Evolutionary conservation across 805 yeast genomes (phyloP).

Genomic region (Pachysolen tannophilus): DNA sequence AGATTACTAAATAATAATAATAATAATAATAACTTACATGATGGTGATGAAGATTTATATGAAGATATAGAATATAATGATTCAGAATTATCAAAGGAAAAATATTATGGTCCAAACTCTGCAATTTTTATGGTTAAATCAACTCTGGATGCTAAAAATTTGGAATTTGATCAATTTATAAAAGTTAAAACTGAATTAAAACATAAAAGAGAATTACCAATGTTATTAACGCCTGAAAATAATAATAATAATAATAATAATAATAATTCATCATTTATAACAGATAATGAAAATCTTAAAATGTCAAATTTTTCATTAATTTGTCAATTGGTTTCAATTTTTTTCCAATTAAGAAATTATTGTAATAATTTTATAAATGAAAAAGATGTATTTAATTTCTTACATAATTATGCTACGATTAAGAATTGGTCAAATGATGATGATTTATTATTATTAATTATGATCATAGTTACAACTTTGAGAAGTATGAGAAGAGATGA

Average conservation of each 20-base stretch:
- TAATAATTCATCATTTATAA: not conserved
- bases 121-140: slow-evolving; percentile 37
- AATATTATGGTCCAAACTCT: slow-evolving; percentile 46
- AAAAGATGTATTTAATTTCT: slow-evolving; percentile 25
- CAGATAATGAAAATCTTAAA: slow-evolving; percentile 8
- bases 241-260: slow-evolving; percentile 4
- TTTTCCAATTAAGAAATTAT: slow-evolving; percentile 31
- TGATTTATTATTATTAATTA: slow-evolving; percentile 35
- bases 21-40: slow-evolving; percentile 4
- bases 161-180: slow-evolving; percentile 16
- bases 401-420: slow-evolving; percentile 25
- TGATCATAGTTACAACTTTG: slow-evolving; percentile 34
- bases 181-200: slow-evolving; percentile 20
- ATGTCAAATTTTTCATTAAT: slow-evolving; percentile 26
- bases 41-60: slow-evolving; percentile 14
- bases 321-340: slow-evolving; percentile 28
- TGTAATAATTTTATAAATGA: slow-evolving; percentile 32
- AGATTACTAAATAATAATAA: slow-evolving; percentile 6
- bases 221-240: slow-evolving; percentile 9
- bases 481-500: slow-evolving; percentile 23
- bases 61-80: slow-evolving; percentile 10
- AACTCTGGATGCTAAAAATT: slow-evolving; percentile 17
- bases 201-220: slow-evolving; percentile 22
- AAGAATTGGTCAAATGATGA: slow-evolving; percentile 40
- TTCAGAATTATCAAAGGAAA: slow-evolving; percentile 29